These are phyloP conservation scores for Fraxinus excelsior DNA, from an alignment of 257 asterid species.

Conservation along the genomic window DNA sequence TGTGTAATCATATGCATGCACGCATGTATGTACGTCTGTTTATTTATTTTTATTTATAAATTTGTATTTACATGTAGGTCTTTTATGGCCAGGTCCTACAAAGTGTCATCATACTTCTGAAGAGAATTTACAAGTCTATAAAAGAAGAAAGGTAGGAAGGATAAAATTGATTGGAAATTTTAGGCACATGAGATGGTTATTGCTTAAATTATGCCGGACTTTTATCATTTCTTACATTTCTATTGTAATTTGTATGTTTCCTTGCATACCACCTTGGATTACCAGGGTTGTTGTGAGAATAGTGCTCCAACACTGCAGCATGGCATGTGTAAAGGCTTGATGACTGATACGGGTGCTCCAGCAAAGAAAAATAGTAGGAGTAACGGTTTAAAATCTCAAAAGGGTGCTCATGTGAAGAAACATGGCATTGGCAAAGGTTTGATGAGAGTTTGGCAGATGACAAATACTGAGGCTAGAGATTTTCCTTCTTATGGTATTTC, in stretches of 20 bases:
- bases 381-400: conserved; percentile 51
- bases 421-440: conserved; percentile 73
- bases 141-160: conserved; percentile 72
- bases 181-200: neutral
- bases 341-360: conserved; percentile 42
- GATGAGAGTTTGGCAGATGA: conserved; percentile 55
- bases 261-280: conserved; percentile 40
- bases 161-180: neutral
- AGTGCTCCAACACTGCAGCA: conserved; percentile 38
- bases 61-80: conserved; percentile 6
- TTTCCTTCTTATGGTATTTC: conserved; percentile 41
- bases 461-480: conserved; percentile 43
- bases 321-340: conserved; percentile 79
- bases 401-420: conserved; percentile 35
- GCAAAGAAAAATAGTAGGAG: conserved; percentile 57
- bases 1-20: neutral
- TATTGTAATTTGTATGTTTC: conserved; percentile 43
- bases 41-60: neutral
- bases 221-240: conserved; percentile 19
- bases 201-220: conserved; percentile 14
- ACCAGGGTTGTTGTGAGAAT: conserved; percentile 44
- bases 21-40: neutral
- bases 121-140: conserved; percentile 44
- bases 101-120: conserved; percentile 40
- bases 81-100: conserved; percentile 54